A percentile compares a stretch with the other conserved stretches of the same genome.
Conservation (phyloP, 2,329 filamentous ascomycete species). For the Bretziella fagacearum region DNA sequence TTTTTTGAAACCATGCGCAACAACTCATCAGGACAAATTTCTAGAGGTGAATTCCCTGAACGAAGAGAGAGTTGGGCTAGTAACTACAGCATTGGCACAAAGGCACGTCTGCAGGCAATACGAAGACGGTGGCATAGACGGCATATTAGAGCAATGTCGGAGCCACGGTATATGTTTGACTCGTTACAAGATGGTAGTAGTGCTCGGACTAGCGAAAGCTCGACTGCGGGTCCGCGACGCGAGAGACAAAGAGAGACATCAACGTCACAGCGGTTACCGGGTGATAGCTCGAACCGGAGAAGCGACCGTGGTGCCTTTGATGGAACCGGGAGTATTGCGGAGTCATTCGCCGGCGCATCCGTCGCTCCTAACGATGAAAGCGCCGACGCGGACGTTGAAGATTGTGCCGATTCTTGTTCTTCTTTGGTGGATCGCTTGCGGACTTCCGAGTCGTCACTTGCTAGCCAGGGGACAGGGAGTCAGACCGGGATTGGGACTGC, state of each 20-base stretch:
- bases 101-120: conserved; percentile 6
- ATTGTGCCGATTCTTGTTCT: too few species aligned
- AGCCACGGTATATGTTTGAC: conserved; percentile 9
- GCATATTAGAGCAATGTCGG: conserved; percentile 10
- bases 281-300: too few species aligned
- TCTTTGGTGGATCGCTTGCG: too few species aligned
- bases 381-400: background rate
- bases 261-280: too few species aligned
- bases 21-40: background rate
- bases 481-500: too few species aligned
- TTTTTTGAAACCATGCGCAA: conserved; percentile 5
- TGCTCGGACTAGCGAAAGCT: background rate
- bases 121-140: conserved; percentile 5
- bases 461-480: too few species aligned
- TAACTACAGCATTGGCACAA: conserved; percentile 4
- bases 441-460: too few species aligned
- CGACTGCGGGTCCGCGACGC: background rate
- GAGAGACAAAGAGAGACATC: background rate
- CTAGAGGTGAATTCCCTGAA: background rate
- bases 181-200: background rate
- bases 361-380: background rate
- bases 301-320: too few species aligned
- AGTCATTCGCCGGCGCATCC: background rate
- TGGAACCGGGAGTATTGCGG: background rate
- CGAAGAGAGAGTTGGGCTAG: conserved; percentile 1